Percentiles rank a stretch among this genome's conserved stretches.
Evolutionary conservation across 2,329 filamentous ascomycete genomes (phyloP).

Genomic region (Fusarium foetens): DNA sequence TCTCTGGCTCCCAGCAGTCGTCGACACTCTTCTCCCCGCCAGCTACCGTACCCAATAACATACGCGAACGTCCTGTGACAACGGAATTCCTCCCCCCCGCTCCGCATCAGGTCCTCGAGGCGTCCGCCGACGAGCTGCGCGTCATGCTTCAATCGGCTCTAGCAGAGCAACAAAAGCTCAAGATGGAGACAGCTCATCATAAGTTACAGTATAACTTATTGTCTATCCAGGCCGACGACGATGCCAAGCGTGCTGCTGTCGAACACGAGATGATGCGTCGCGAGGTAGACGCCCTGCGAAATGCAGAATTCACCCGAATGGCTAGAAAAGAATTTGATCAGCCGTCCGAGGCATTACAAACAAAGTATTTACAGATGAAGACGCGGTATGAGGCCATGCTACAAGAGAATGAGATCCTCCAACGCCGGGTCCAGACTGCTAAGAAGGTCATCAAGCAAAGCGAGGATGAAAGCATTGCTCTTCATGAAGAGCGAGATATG

Average conservation of each 20-base stretch:
- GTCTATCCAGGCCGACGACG: constrained; percentile 83
- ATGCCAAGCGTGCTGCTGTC: constrained; percentile 85
- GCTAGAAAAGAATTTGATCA: constrained; percentile 64
- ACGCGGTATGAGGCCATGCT: constrained; percentile 72
- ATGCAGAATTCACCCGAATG: constrained; percentile 75
- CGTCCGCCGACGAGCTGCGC: constrained; percentile 65
- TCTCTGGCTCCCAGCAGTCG: constrained; percentile 58
- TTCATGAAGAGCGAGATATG: constrained; percentile 80
- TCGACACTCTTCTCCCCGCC: constrained; percentile 65
- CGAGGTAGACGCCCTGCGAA: constrained; percentile 85
- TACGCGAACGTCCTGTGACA: constrained; percentile 45
- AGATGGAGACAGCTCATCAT: constrained; percentile 88
- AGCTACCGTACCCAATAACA: constrained; percentile 55
- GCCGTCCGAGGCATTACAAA: constrained; percentile 63
- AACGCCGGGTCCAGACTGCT: constrained; percentile 74
- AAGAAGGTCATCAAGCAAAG: constrained; percentile 83
- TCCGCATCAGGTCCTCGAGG: constrained; percentile 61
- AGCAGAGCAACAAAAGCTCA: constrained; percentile 68
- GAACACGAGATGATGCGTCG: constrained; percentile 92
- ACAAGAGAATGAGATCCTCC: constrained; percentile 71
- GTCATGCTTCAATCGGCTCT: constrained; percentile 65
- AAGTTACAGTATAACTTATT: constrained; percentile 90
- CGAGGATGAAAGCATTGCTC: constrained; percentile 74
- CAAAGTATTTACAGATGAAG: constrained; percentile 71
- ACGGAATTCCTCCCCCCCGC: constrained; percentile 61